Evolutionary conservation across 2,329 filamentous ascomycete genomes (phyloP).

Genomic region (Magnaporthiopsis poae): DNA sequence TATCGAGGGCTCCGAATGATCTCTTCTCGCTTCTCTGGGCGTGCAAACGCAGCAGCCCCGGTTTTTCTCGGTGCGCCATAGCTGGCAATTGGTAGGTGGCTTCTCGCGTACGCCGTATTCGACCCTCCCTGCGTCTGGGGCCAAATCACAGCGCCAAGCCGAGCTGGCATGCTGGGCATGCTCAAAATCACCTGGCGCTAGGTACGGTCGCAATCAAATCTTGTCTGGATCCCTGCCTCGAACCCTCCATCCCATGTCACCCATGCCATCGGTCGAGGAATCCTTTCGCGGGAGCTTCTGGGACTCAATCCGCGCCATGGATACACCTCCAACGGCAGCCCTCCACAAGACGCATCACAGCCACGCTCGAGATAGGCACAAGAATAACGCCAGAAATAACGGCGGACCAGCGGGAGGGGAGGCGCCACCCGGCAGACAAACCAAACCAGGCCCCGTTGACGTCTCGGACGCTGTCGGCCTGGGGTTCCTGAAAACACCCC

Average conservation of each 20-base stretch:
- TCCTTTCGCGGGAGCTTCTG: too few species aligned
- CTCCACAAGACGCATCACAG: not conserved
- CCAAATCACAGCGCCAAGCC: not conserved
- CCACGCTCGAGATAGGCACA: not conserved
- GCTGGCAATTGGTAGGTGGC: not conserved
- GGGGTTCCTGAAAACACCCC: not conserved
- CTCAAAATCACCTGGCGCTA: not conserved
- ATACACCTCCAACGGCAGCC: not conserved
- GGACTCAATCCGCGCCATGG: not conserved
- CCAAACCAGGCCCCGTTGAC: not conserved
- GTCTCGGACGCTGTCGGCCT: not conserved
- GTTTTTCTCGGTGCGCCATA: not conserved
- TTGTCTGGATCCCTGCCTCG: not conserved
- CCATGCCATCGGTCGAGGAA: too few species aligned
- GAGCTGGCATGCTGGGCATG: not conserved
- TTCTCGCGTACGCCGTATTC: not conserved
- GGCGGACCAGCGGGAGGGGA: not conserved
- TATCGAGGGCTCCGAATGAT: not conserved
- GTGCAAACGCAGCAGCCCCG: not conserved
- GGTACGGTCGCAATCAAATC: not conserved
- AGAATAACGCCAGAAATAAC: constrained; percentile 1
- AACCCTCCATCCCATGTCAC: too few species aligned
- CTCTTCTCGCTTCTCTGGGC: not conserved
- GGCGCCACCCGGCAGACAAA: not conserved
- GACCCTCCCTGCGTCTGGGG: not conserved